A percentile compares a stretch with the other conserved stretches of the same genome.
Evolutionary conservation across 2,329 filamentous ascomycete genomes (phyloP).

Genomic region (Passalora sequoiae): DNA sequence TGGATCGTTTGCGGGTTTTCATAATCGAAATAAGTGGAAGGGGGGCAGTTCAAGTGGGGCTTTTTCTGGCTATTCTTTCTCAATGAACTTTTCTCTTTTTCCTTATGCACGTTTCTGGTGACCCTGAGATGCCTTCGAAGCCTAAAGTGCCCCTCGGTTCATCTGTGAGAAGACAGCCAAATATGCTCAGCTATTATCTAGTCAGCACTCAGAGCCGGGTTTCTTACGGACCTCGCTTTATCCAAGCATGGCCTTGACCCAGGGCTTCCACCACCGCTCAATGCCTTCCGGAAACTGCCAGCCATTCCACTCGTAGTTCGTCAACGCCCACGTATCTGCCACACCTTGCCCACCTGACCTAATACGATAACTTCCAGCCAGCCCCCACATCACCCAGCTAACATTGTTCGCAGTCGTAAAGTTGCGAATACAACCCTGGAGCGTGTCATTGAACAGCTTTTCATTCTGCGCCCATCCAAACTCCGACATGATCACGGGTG

Average conservation of each 20-base stretch:
- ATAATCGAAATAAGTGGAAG: too few species aligned
- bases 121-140: too few species aligned
- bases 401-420: constrained; percentile 44
- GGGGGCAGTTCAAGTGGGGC: too few species aligned
- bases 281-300: constrained; percentile 46
- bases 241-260: constrained; percentile 46
- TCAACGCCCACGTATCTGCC: constrained; percentile 47
- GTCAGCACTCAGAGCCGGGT: background rate
- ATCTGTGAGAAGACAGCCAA: background rate
- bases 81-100: too few species aligned
- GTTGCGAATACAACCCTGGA: constrained; percentile 44
- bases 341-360: constrained; percentile 44
- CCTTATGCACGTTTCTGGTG: too few species aligned
- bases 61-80: too few species aligned
- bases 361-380: constrained; percentile 47
- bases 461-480: constrained; percentile 37
- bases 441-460: constrained; percentile 41
- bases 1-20: too few species aligned
- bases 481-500: constrained; percentile 36
- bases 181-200: background rate
- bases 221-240: too few species aligned
- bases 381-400: constrained; percentile 49
- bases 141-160: too few species aligned
- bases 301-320: constrained; percentile 44
- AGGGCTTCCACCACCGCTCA: constrained; percentile 49